Base-by-base conservation (phyloP, 352 stramenopile genomes). In the Phytopythium oedochilum region DNA sequence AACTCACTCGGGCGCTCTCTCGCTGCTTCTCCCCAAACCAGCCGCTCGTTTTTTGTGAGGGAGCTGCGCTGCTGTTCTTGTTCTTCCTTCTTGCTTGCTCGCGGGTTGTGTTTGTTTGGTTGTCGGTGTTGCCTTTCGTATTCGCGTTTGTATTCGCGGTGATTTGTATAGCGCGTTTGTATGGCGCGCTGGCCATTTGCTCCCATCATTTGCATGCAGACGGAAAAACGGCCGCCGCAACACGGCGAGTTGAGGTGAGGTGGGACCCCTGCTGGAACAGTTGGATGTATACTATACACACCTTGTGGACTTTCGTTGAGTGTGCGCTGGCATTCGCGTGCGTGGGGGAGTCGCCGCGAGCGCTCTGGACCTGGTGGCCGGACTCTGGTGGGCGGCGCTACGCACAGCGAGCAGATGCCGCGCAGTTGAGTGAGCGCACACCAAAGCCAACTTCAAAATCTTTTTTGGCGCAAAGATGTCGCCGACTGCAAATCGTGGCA, bases 391-490 rank as follows among this genome's bases (percentile, higher is more conserved):
- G n/a, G n/a, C n/a, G n/a, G n/a, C n/a, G n/a, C n/a, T n/a, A n/a
- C n/a, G n/a, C n/a, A n/a, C n/a, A n/a, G n/a, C n/a, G n/a, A n/a
- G n/a, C n/a, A n/a, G n/a, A n/a, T n/a, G 29, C 29, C 29, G 29
- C 29, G 29, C 29, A 34, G 5, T 34, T n/a, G n/a, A n/a, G 36
- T 25, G 18, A 43, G 36, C 15, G 36, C 23, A 12, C 8, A 43
- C 36, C 36, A n/a, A 39, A 39, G 36, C 18, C 36, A 23, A 4
- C 18, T 23, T 18, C 36, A 0, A 42, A 9, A 52, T 52, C 45
- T 39, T 52, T 52, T 52, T 52, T 39, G 45, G 45, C 20, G 45
- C 45, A 52, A 36, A 52, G 31, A 52, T 28, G 45, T 11, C 31
- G 28, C 9, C 28, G 5, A 9, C 31, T 52, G 45, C 45, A 52